Percentiles rank a stretch among this genome's conserved stretches.
Evolutionary conservation across 257 asterid genomes (phyloP).

Genomic region (Lycium ferocissimum): DNA sequence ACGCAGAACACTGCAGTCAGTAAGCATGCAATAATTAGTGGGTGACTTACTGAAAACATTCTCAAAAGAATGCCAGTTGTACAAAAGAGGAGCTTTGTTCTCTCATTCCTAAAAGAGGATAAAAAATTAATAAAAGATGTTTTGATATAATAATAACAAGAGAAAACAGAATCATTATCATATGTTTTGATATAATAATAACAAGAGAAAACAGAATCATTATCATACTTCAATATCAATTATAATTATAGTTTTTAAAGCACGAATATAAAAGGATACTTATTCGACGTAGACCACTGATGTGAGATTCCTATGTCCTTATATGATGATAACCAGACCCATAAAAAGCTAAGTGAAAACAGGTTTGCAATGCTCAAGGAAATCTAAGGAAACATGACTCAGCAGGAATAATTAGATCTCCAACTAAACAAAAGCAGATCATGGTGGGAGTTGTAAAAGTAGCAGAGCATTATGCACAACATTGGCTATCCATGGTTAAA

Average conservation of each 20-base stretch:
- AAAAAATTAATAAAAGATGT: constrained; percentile 8
- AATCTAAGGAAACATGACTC: neutral
- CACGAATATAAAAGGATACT: constrained; percentile 7
- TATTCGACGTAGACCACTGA: neutral
- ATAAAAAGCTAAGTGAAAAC: neutral
- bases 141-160: neutral
- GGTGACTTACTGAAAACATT: constrained; percentile 79
- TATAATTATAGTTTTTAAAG: neutral
- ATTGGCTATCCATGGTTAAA: neutral
- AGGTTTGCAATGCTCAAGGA: constrained; percentile 8
- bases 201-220: constrained; percentile 4
- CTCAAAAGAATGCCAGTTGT: constrained; percentile 98
- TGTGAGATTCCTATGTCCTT: constrained; percentile 13
- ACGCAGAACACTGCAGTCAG: neutral
- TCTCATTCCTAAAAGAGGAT: constrained; percentile 69
- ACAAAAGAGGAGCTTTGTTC: constrained; percentile 95
- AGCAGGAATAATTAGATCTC: constrained; percentile 1
- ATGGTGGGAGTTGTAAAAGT: neutral
- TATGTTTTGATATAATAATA: neutral
- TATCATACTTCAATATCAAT: neutral
- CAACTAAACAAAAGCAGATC: constrained; percentile 8
- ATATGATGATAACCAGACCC: neutral
- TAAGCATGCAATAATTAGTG: neutral
- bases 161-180: neutral
- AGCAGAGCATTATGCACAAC: constrained; percentile 7